Evolutionary conservation across 768 basidiomycete species (phyloP), one percentile per base, ranked within the genome.

Genomic region (Gloeophyllum trabeum): DNA sequence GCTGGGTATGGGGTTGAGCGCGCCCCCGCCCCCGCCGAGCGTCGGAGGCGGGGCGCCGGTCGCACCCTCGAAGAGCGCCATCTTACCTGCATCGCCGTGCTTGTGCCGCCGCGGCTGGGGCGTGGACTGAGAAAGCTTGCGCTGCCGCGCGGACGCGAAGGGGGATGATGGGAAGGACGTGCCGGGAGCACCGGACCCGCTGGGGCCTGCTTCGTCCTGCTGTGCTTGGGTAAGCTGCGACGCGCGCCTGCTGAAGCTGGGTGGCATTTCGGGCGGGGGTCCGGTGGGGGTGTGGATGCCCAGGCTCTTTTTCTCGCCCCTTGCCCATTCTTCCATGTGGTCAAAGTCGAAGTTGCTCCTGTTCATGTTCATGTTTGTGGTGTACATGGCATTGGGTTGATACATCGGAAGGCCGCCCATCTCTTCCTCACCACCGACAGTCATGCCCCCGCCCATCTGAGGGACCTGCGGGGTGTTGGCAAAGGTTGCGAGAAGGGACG

Each of bases 81-180:
- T 73, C 61, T 97, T 98, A 16, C 86, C 89, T 35, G 76, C 73
- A 25, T 73, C 68, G 19, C 68, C 73, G n/a, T n/a, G n/a, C 37
- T 75, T 70, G 41, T 67, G 67, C 3, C 69, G 59, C 25, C 83
- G 73, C 4, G 85, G 84, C 38, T 72, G 60, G 0, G 82, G 73
- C 39, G 78, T 81, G 49, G 82, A 87, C 55, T 90, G 82, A 49
- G 86, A 91, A 43, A 94, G 69, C 53, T 92, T 94, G 37, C 94
- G 82, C 46, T 87, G 82, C 32, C 89, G 80, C 3, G 76, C 55
- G 21, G 55, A 59, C 14, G 48, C 41, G n/a, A 45, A 39, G 35
- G 53, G 50, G 20, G 48, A 46, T 10, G 54, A 40, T 2, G 51
- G 48, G 45, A 49, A 53, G 20, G 36, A 19, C n/a, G 23, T 42